A percentile compares a stretch with the other conserved stretches of the same genome.
Conservation (phyloP, 2,329 filamentous ascomycete species). For the Sporothrix schenckii region DNA sequence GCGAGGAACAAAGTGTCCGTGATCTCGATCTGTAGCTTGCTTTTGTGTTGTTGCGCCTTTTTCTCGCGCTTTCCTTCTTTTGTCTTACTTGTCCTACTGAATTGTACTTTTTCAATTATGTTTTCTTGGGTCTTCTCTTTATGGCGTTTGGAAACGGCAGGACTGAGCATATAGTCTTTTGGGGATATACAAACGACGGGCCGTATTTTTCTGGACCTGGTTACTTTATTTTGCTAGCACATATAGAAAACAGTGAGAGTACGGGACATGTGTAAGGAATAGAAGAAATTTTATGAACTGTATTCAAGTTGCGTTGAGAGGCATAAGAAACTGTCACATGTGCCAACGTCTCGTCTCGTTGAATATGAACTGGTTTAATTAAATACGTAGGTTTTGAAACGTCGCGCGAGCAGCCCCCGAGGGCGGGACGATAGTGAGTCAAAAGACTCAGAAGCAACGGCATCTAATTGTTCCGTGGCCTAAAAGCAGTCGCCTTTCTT, state of each 20-base stretch:
- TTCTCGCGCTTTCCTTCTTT: neutral
- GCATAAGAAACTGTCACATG: neutral
- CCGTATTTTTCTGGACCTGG: neutral
- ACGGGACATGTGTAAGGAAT: conserved; percentile 21
- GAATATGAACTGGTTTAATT: neutral
- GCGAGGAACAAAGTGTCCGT: neutral
- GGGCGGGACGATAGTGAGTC: neutral
- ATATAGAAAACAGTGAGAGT: conserved; percentile 27
- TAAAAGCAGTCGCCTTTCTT: conserved; percentile 3
- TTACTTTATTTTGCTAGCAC: conserved; percentile 27
- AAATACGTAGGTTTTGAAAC: neutral
- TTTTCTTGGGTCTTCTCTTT: neutral
- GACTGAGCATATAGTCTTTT: conserved; percentile 16
- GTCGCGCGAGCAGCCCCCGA: conserved; percentile 9
- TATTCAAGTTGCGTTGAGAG: neutral
- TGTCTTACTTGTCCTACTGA: neutral
- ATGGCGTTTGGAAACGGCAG: conserved; percentile 24
- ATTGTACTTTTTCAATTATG: neutral
- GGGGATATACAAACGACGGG: conserved; percentile 14
- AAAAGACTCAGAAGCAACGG: conserved; percentile 20
- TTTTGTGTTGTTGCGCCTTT: neutral
- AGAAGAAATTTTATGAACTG: neutral
- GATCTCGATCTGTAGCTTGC: neutral
- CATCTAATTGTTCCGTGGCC: conserved; percentile 29
- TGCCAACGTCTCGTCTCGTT: no score